Percentiles rank a stretch among this genome's conserved stretches.
Evolutionary conservation across 2,329 filamentous ascomycete genomes (phyloP).

Genomic region (Aspergillus japonicus): DNA sequence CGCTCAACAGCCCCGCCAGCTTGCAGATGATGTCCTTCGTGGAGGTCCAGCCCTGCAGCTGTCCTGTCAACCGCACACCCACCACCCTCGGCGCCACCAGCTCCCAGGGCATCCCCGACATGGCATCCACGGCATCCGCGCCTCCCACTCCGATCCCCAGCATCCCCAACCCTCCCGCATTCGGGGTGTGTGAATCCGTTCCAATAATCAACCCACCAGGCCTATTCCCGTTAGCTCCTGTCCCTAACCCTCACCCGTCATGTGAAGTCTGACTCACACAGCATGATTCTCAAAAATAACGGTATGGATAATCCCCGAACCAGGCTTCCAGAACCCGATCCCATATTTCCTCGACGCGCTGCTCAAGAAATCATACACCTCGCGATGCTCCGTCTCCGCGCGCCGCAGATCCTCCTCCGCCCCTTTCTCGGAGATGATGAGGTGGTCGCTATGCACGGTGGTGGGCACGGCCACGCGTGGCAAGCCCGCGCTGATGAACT

Average conservation of each 20-base stretch:
- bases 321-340: conserved; percentile 44
- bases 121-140: conserved; percentile 94
- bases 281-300: conserved; percentile 45
- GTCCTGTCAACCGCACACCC: conserved; percentile 17
- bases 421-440: conserved; percentile 38
- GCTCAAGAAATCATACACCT: conserved; percentile 42
- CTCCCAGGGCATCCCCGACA: conserved; percentile 94
- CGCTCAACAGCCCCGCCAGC: conserved; percentile 89
- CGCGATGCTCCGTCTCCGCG: conserved; percentile 30
- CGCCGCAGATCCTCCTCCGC: conserved; percentile 30
- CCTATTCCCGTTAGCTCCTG: neutral
- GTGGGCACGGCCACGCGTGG: conserved; percentile 40
- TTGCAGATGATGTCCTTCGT: conserved; percentile 96
- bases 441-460: conserved; percentile 43
- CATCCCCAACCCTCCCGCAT: conserved; percentile 92
- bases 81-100: conserved; percentile 76
- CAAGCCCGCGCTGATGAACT: conserved; percentile 45
- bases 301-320: conserved; percentile 41
- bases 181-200: conserved; percentile 94
- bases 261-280: conserved; percentile 19
- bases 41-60: conserved; percentile 78
- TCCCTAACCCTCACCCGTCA: no score
- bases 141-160: conserved; percentile 90
- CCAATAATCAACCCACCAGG: conserved; percentile 92
- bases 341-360: conserved; percentile 48